These are phyloP conservation scores for Penicillium sp. DNA, from an alignment of 2,329 filamentous ascomycete species.

Conservation along the genomic window DNA sequence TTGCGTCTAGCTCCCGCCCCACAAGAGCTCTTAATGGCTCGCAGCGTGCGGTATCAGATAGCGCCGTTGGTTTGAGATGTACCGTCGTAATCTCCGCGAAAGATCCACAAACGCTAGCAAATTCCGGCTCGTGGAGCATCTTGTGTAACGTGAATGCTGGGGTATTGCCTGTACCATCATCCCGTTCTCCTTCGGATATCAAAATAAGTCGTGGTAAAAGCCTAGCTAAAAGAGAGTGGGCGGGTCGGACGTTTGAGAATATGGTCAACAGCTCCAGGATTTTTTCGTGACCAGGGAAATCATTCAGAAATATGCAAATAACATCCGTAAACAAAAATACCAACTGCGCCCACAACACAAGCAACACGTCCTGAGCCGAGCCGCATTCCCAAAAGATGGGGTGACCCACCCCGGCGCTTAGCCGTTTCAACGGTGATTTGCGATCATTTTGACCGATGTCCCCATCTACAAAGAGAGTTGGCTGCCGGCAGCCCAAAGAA, in stretches of 20 bases:
- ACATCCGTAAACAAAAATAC: slow-evolving; percentile 27
- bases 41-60: no score
- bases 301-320: slow-evolving; percentile 23
- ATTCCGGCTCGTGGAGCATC: no score
- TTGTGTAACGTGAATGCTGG: no score
- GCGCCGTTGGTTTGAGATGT: no score
- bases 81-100: no score
- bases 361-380: slow-evolving; percentile 1
- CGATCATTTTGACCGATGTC: not conserved
- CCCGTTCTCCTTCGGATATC: no score
- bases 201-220: no score
- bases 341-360: slow-evolving; percentile 11
- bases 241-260: not conserved
- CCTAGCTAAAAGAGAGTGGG: not conserved
- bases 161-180: no score
- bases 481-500: not conserved
- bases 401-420: not conserved
- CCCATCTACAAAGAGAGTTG: slow-evolving; percentile 2
- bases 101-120: no score
- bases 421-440: not conserved
- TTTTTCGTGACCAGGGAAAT: slow-evolving; percentile 8
- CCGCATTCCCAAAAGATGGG: slow-evolving; percentile 1
- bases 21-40: no score
- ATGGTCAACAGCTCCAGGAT: slow-evolving; percentile 9
- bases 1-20: no score